Base-by-base conservation (phyloP, 129 eudicot genomes). In the Ambrosia artemisiifolia region DNA sequence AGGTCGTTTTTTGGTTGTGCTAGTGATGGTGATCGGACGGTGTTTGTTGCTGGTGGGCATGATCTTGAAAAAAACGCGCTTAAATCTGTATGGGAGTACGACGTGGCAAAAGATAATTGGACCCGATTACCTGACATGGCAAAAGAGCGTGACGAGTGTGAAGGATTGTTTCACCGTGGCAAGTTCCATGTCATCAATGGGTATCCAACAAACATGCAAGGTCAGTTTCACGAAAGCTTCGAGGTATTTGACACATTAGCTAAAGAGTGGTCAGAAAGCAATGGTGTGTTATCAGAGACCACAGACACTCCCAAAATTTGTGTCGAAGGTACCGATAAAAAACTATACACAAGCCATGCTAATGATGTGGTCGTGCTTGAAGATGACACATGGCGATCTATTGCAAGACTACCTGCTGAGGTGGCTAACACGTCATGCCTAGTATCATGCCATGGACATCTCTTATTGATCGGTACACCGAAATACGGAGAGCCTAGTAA, bases 141-240 rank as follows among this genome's bases (percentile, higher is more conserved):
- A 17, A 59, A 46, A 5, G 86, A 83, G 16, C 85, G 95, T 0
- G 91, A 87, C 47, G 96, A 90, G 67, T 71, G 87, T 3, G 81
- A 77, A 28, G 84, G 88, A 0, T 63, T 83, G 4, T 81, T 81
- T 80, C 76, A 67, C 32, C 16, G 54, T 20, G 96, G 91, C 74
- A 85, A 43, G 70, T 87, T 87, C 82, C 96, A 85, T 57, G 87
- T 85, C 89, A 72, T 87, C 68, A 83, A 83, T 2, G 95, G 95
- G 46, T 90, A 87, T 75, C 59, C 56, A 7, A 87, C 95, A 3
- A 56, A 77, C 4, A 68, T 14, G 81, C 97, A 90, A 55, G 95
- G 95, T 2, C 33, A 78, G 7, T 82, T 83, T 54, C 84, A 53
- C 61, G 59, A 67, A 7, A 81, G 78, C 34, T 81, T 80, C 0